Percentiles rank a stretch among this genome's conserved stretches.
Evolutionary conservation across 2,329 filamentous ascomycete genomes (phyloP).

Genomic region (Scedosporium boydii): DNA sequence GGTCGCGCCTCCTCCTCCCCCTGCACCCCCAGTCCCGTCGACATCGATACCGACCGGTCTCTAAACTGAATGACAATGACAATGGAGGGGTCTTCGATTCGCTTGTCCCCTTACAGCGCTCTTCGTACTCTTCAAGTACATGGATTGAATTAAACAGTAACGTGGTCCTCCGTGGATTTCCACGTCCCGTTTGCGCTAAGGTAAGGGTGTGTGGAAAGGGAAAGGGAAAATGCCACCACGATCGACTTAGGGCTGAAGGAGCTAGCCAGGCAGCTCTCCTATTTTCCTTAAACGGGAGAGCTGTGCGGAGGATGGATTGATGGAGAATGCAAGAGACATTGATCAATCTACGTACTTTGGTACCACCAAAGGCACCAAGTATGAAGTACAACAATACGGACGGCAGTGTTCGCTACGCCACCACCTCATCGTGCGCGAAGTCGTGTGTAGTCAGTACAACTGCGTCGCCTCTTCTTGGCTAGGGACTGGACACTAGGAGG

Average conservation of each 20-base stretch:
- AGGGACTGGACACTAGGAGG: not conserved
- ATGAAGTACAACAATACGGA: not conserved
- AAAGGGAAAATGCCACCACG: not conserved
- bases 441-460: too few species aligned
- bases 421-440: too few species aligned
- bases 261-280: not conserved
- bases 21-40: slow-evolving; percentile 19
- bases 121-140: slow-evolving; percentile 5
- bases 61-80: too few species aligned
- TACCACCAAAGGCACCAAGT: not conserved
- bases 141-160: not conserved
- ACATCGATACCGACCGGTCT: slow-evolving; percentile 17
- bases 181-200: not conserved
- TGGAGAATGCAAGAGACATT: too few species aligned
- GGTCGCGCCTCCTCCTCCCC: slow-evolving; percentile 7
- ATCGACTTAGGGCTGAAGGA: slow-evolving; percentile 6
- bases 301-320: slow-evolving; percentile 2
- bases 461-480: not conserved
- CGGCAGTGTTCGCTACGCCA: not conserved
- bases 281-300: slow-evolving; percentile 5
- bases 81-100: not conserved
- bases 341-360: not conserved
- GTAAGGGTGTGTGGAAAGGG: not conserved
- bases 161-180: not conserved
- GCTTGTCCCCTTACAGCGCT: slow-evolving; percentile 11